Evolutionary conservation across 2,329 filamentous ascomycete genomes (phyloP).

Genomic region (Penicillium sp.): DNA sequence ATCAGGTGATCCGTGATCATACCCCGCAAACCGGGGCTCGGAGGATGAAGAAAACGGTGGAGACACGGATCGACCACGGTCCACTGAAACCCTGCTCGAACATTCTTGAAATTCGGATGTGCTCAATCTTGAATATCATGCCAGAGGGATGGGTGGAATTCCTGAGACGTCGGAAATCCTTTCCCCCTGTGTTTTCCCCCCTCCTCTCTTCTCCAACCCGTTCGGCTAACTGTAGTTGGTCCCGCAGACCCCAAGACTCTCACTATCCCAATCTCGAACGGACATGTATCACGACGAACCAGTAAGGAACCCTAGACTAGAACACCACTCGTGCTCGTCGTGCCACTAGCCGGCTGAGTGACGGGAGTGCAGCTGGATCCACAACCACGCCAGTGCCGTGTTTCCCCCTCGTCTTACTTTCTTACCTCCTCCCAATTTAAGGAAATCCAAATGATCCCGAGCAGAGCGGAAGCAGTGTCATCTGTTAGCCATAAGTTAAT

Average conservation of each 20-base stretch:
- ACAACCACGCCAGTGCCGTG: background rate
- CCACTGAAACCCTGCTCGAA: constrained; percentile 10
- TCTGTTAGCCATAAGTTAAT: background rate
- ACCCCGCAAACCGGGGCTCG: constrained; percentile 24
- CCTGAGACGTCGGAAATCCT: background rate
- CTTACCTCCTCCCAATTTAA: background rate
- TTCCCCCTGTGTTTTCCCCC: background rate
- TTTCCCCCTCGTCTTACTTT: background rate
- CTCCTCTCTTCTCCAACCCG: background rate
- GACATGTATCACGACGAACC: constrained; percentile 8
- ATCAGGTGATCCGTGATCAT: constrained; percentile 24
- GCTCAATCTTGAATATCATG: background rate
- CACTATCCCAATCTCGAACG: constrained; percentile 1
- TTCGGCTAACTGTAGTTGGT: background rate
- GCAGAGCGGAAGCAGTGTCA: background rate
- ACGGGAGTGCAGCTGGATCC: constrained; percentile 1
- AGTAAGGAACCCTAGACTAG: constrained; percentile 11
- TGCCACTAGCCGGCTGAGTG: constrained; percentile 11
- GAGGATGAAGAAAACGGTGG: constrained; percentile 14
- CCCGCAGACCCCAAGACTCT: background rate
- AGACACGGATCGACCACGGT: constrained; percentile 21
- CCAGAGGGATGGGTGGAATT: background rate
- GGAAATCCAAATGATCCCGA: background rate
- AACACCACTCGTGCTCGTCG: constrained; percentile 1
- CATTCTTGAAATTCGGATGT: constrained; percentile 5